These are phyloP conservation scores for Cyberlindnera mycetangii DNA, from an alignment of 805 yeast genomes.

Conservation along the genomic window DNA sequence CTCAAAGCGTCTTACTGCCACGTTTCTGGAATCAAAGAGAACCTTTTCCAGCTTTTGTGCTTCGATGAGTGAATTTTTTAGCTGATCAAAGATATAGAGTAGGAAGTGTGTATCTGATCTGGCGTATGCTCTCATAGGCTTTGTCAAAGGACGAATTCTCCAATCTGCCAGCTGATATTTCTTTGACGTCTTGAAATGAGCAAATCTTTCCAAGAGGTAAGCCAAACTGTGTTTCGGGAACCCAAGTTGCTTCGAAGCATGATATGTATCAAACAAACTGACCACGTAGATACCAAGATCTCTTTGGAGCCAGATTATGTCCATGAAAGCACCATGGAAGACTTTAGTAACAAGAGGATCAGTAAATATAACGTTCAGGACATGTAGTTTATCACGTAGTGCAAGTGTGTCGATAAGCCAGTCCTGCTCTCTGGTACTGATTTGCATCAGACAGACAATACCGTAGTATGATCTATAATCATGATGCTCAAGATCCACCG, in stretches of 20 bases:
- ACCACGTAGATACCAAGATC: slow-evolving; percentile 92
- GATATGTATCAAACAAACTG: slow-evolving; percentile 86
- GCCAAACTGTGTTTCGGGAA: slow-evolving; percentile 84
- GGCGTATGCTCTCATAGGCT: slow-evolving; percentile 80
- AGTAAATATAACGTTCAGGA: slow-evolving; percentile 72
- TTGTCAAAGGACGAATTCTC: slow-evolving; percentile 83
- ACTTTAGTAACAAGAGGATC: slow-evolving; percentile 82
- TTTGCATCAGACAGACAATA: slow-evolving; percentile 88
- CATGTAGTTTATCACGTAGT: slow-evolving; percentile 66
- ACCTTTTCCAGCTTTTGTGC: slow-evolving; percentile 55
- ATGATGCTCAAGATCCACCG: slow-evolving; percentile 95
- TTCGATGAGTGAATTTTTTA: slow-evolving; percentile 60
- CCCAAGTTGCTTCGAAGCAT: slow-evolving; percentile 79
- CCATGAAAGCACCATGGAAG: slow-evolving; percentile 96
- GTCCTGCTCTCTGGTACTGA: slow-evolving; percentile 76
- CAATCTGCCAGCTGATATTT: slow-evolving; percentile 96
- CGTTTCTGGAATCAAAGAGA: slow-evolving; percentile 69
- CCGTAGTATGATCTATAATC: slow-evolving; percentile 90
- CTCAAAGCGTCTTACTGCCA: slow-evolving; percentile 80
- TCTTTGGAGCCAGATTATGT: slow-evolving; percentile 93
- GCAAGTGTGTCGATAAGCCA: slow-evolving; percentile 84
- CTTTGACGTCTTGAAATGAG: slow-evolving; percentile 83
- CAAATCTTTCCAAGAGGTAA: slow-evolving; percentile 73
- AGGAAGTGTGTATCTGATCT: slow-evolving; percentile 94
- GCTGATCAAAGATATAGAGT: slow-evolving; percentile 70